These are phyloP conservation scores for Uronychia setigera DNA, from an alignment of 73 alveolate species.

Conservation along the genomic window DNA sequence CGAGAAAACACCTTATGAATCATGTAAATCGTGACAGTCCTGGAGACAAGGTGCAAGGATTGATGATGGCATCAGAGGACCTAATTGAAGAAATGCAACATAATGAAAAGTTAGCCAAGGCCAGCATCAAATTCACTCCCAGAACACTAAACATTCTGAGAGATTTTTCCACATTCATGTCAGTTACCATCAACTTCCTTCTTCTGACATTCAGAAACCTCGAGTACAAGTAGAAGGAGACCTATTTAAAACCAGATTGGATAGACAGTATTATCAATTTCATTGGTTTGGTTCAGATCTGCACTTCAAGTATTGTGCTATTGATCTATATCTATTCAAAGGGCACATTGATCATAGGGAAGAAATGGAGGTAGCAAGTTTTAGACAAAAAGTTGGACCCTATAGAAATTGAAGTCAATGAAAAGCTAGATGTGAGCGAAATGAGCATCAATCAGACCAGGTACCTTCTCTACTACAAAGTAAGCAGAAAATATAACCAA, in stretches of 20 bases:
- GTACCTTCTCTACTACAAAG: constrained; percentile 10
- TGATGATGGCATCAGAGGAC: constrained; percentile 11
- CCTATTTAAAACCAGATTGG: background rate
- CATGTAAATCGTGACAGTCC: constrained; percentile 11
- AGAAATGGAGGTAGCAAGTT: constrained; percentile 46
- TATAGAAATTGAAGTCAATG: constrained; percentile 10
- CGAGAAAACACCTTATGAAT: background rate
- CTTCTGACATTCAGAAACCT: background rate
- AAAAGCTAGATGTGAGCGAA: constrained; percentile 31
- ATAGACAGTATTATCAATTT: background rate
- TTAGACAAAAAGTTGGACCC: background rate
- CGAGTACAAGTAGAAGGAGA: constrained; percentile 19
- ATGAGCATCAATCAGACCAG: constrained; percentile 33
- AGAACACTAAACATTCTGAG: constrained; percentile 3
- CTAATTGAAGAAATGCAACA: constrained; percentile 33
- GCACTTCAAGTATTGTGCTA: constrained; percentile 19
- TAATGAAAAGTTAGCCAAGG: background rate
- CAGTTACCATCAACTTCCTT: constrained; percentile 11
- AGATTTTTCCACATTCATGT: constrained; percentile 12
- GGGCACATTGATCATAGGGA: constrained; percentile 37
- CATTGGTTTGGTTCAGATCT: constrained; percentile 23
- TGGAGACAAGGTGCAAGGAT: constrained; percentile 9
- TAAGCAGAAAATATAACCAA: background rate
- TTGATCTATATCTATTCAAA: constrained; percentile 45
- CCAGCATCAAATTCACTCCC: constrained; percentile 17